phyloP scores from a whole-genome alignment of 2,329 filamentous ascomycete species.

The Fusarium acutatum region DNA sequence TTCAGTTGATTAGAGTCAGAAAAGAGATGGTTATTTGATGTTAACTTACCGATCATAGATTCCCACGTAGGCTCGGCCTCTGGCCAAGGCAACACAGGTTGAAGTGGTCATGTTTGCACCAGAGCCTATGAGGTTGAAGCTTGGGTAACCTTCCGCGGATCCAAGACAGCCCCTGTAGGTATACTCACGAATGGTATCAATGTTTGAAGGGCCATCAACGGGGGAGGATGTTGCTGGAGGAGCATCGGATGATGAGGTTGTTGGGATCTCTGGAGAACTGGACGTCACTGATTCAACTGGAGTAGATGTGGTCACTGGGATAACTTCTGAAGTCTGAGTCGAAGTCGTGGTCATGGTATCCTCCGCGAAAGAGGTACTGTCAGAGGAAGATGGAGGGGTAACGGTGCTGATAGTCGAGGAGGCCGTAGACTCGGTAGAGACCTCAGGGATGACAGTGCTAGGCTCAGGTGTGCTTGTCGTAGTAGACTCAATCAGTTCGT shows the following conservation, averaged over 20 bases:
- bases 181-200: not conserved
- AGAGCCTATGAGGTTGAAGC: not conserved
- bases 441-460: too few relatives aligned
- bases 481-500: not conserved
- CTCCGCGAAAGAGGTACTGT: not conserved
- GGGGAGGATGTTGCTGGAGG: not conserved
- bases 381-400: fast-evolving
- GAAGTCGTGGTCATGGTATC: not conserved
- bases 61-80: not conserved
- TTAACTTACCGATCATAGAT: not conserved
- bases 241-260: not conserved
- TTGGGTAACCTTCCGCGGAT: not conserved
- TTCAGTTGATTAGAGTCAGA: fast-evolving
- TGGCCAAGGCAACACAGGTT: not conserved
- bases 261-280: not conserved
- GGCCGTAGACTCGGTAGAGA: not conserved
- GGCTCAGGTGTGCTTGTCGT: not conserved
- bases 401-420: not conserved
- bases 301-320: not conserved
- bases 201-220: not conserved
- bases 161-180: not conserved
- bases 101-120: not conserved
- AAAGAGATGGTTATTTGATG: too few relatives aligned
- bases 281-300: not conserved
- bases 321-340: not conserved